Conservation (phyloP, 2,329 filamentous ascomycete species). For the Colletotrichum viniferum region DNA sequence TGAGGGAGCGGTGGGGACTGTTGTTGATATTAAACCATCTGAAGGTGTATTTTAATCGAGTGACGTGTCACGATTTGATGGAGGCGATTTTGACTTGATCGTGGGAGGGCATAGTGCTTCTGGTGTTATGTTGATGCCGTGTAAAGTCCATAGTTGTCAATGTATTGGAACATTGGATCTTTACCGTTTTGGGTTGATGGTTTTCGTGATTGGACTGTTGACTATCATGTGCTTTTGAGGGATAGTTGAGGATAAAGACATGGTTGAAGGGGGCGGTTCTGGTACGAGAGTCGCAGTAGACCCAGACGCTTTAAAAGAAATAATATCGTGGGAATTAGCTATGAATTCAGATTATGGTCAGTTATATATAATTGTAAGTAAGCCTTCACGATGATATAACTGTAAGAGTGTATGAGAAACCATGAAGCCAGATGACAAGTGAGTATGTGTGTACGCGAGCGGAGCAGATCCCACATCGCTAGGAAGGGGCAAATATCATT, state of each 20-base stretch:
- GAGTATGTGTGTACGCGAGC: too few relatives aligned
- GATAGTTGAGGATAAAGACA: neutral
- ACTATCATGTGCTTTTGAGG: neutral
- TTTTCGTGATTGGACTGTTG: neutral
- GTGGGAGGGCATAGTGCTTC: neutral
- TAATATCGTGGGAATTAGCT: too few relatives aligned
- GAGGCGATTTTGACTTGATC: neutral
- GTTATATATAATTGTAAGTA: too few relatives aligned
- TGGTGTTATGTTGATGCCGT: neutral
- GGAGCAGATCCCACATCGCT: too few relatives aligned
- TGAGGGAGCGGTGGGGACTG: neutral
- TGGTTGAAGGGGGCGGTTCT: neutral
- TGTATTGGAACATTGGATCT: neutral
- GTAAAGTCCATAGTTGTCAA: neutral
- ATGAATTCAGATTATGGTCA: too few relatives aligned
- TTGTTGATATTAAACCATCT: neutral
- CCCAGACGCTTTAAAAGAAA: too few relatives aligned
- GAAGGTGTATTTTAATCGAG: neutral
- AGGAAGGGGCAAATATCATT: neutral
- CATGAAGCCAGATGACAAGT: too few relatives aligned
- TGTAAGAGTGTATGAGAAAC: too few relatives aligned
- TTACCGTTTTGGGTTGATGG: fast-evolving
- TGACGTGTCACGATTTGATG: neutral
- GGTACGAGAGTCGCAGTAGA: too few relatives aligned
- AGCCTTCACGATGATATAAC: too few relatives aligned